Conservation (phyloP, 768 basidiomycete species). For the Naematelia aurantialba region DNA sequence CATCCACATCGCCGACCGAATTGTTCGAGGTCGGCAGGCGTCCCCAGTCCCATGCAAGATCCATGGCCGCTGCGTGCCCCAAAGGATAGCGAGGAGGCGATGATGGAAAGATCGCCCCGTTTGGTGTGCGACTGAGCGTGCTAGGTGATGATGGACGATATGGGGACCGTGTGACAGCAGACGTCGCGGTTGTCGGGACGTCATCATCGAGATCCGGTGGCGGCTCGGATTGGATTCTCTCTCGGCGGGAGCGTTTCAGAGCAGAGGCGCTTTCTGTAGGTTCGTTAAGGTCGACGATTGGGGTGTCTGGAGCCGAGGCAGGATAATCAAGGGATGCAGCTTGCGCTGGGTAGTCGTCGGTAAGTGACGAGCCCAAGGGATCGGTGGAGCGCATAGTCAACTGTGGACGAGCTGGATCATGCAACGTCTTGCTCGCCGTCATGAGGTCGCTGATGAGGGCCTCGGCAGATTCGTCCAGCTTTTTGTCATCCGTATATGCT, state of each 20-base stretch:
- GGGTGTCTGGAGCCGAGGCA: neutral
- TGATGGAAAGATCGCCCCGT: conserved; percentile 15
- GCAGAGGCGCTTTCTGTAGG: neutral
- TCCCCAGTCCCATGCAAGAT: conserved; percentile 95
- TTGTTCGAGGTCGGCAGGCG: conserved; percentile 65
- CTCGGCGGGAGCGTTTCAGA: conserved; percentile 9
- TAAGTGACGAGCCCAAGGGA: neutral
- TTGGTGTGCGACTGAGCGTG: conserved; percentile 10
- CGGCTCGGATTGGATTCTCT: conserved; percentile 37
- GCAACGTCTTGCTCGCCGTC: neutral
- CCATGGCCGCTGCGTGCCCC: conserved; percentile 41
- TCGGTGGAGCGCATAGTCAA: neutral
- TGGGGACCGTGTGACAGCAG: conserved; percentile 7
- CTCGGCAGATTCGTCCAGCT: neutral
- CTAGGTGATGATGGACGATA: neutral
- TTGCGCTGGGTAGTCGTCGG: neutral
- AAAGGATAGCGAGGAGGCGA: conserved; percentile 1
- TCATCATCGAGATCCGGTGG: conserved; percentile 18
- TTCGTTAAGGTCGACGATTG: neutral
- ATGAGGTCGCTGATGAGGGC: neutral
- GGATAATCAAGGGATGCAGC: no score
- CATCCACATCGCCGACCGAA: neutral
- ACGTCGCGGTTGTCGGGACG: neutral
- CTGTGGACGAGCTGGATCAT: neutral
- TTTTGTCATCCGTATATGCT: neutral